These are phyloP conservation scores for Tetraselmis chui DNA, from an alignment of 139 green algal species.

Conservation along the genomic window DNA sequence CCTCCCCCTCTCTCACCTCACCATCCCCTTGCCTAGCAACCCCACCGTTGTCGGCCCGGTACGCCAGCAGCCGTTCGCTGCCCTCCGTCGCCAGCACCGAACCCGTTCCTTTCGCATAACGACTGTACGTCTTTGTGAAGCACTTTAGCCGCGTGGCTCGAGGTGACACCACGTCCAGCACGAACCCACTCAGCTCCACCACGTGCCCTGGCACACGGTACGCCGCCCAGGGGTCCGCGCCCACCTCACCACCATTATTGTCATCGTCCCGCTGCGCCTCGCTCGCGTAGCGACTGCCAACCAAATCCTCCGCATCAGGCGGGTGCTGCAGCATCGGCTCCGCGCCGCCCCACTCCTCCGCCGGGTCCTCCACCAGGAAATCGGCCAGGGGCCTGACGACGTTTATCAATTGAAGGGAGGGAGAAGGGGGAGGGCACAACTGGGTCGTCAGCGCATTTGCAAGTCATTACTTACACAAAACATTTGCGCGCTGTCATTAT, in stretches of 20 bases:
- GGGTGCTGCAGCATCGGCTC: not conserved
- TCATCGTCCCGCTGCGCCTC: not conserved
- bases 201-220: slow-evolving; percentile 31
- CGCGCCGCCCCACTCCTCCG: slow-evolving; percentile 1
- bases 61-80: slow-evolving; percentile 1
- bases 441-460: too few relatives aligned
- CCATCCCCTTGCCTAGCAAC: not conserved
- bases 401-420: too few relatives aligned
- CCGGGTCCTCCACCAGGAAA: slow-evolving; percentile 10
- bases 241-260: not conserved
- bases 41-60: not conserved
- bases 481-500: too few relatives aligned
- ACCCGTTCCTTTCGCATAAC: slow-evolving; percentile 57
- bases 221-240: slow-evolving; percentile 2
- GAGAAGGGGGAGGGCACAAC: too few relatives aligned
- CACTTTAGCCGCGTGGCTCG: slow-evolving; percentile 41
- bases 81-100: slow-evolving; percentile 44
- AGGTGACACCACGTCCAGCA: slow-evolving; percentile 53
- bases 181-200: slow-evolving; percentile 27
- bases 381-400: not conserved
- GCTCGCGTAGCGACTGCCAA: not conserved
- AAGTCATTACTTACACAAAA: too few relatives aligned
- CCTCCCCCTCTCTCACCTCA: not conserved
- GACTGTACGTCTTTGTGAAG: slow-evolving; percentile 74
- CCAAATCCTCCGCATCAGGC: not conserved